Evolutionary conservation across 2,329 filamentous ascomycete genomes (phyloP).

Genomic region (Trichophyton benhamiae): DNA sequence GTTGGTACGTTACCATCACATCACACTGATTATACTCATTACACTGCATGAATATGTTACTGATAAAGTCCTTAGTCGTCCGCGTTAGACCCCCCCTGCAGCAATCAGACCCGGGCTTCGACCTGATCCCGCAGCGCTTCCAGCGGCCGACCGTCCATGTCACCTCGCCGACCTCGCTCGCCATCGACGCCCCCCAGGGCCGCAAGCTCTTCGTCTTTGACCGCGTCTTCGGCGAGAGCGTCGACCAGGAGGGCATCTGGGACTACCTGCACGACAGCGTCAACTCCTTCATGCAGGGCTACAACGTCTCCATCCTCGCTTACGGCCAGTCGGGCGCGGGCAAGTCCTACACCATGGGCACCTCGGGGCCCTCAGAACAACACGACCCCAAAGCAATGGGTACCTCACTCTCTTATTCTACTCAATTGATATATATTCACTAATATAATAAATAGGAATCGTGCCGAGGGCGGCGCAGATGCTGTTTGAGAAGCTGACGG

Average conservation of each 20-base stretch:
- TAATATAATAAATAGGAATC: slow-evolving; percentile 60
- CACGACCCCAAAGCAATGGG: slow-evolving; percentile 61
- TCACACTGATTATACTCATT: no score
- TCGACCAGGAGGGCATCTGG: slow-evolving; percentile 82
- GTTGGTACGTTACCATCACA: slow-evolving; percentile 55
- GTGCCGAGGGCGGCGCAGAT: slow-evolving; percentile 78
- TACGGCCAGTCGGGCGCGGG: slow-evolving; percentile 96
- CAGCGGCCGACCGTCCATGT: slow-evolving; percentile 87
- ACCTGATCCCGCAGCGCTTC: slow-evolving; percentile 90
- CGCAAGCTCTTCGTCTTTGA: slow-evolving; percentile 96
- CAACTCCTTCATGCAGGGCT: slow-evolving; percentile 80
- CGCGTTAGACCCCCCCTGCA: slow-evolving; percentile 80
- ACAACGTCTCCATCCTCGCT: slow-evolving; percentile 94
- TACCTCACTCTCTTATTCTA: slow-evolving; percentile 29
- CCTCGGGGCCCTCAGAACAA: slow-evolving; percentile 71
- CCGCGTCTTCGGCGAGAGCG: slow-evolving; percentile 74
- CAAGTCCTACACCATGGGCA: slow-evolving; percentile 99
- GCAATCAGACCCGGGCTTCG: slow-evolving; percentile 76
- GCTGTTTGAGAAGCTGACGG: slow-evolving; percentile 60
- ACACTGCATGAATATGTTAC: background rate
- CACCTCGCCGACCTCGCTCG: slow-evolving; percentile 68
- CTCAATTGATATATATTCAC: background rate
- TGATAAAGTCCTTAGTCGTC: slow-evolving; percentile 50
- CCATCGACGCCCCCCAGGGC: slow-evolving; percentile 83
- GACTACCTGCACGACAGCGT: slow-evolving; percentile 88